Base-by-base conservation (phyloP, 129 eudicot genomes). In the Escallonia rubra region DNA sequence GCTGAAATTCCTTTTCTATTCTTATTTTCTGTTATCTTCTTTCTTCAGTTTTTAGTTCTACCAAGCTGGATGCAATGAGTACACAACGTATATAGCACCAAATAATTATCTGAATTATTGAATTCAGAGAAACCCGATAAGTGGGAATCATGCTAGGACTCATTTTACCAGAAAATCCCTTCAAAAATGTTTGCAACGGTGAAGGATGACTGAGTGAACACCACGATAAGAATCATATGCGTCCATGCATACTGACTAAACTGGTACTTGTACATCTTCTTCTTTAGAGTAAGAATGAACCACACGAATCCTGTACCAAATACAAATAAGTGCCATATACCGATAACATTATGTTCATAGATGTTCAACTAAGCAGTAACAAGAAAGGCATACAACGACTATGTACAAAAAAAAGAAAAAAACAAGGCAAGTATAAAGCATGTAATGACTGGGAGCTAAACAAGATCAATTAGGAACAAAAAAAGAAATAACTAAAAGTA, bases 181-280 rank as follows among this genome's bases (percentile, higher is more conserved):
- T 90, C 96, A 70, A 90, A 90, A 69, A 86, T 90, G 68, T 83
- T 90, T 57, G 88, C 94, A 44, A 88, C 94, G 0, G 94, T 83
- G 77, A 90, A 86, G 11, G 96, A 90, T 8, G 96, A 90, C 52
- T 90, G 96, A 5, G 86, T 76, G 50, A 90, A 90, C 51, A 90
- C 96, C n/a, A 86, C 90, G 61, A 90, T 83, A 40, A 90, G 86
- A 72, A 90, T 86, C 96, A 83, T 90, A 79, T 86, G 96, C 46
- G 96, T 90, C 96, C 96, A 90, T 49, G 95, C 90, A 53, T 73
- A 90, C 64, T 90, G 96, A 61, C 94, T 84, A 67, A 86, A 90
- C 43, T 90, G 96, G 74, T 90, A 90, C 83, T 83, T 86, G 72
- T 86, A 90, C 94, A 83, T 90, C 76, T 79, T 90, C 78, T 79